These are phyloP conservation scores for Phytophthora hibernalis DNA, from an alignment of 352 stramenopile genomes.

Conservation along the genomic window DNA sequence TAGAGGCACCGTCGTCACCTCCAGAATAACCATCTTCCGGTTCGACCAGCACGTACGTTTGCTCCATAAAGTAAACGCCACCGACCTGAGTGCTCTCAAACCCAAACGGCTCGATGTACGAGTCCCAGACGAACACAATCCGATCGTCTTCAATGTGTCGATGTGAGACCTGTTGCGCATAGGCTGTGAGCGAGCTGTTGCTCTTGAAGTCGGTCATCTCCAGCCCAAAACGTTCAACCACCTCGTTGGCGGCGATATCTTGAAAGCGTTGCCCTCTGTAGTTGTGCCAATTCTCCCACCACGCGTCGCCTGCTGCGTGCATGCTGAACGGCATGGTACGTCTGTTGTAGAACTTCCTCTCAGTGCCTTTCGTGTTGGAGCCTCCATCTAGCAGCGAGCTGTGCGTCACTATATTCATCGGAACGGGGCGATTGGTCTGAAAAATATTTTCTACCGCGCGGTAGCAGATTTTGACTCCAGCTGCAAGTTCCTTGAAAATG, in stretches of 20 bases:
- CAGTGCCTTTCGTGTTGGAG: slow-evolving; percentile 28
- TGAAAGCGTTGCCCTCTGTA: slow-evolving; percentile 31
- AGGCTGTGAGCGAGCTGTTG: slow-evolving; percentile 53
- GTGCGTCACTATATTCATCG: slow-evolving; percentile 14
- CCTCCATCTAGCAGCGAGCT: slow-evolving; percentile 31
- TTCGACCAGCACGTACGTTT: slow-evolving; percentile 67
- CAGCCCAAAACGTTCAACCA: slow-evolving; percentile 59
- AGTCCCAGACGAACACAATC: slow-evolving; percentile 63
- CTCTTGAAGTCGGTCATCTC: slow-evolving; percentile 56
- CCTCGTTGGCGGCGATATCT: slow-evolving; percentile 48
- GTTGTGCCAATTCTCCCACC: slow-evolving; percentile 46
- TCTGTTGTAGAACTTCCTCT: slow-evolving; percentile 44
- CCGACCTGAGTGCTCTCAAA: slow-evolving; percentile 49
- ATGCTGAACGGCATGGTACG: slow-evolving; percentile 45
- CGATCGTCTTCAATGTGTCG: slow-evolving; percentile 59
- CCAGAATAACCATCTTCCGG: slow-evolving; percentile 21
- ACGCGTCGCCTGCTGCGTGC: slow-evolving; percentile 36
- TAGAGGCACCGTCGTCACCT: slow-evolving; percentile 23
- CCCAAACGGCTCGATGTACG: slow-evolving; percentile 58
- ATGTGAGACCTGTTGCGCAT: slow-evolving; percentile 56
- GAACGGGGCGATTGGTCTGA: slow-evolving; percentile 17
- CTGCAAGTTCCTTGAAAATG: slow-evolving; percentile 40
- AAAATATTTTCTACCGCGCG: slow-evolving; percentile 39
- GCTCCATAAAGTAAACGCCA: slow-evolving; percentile 56
- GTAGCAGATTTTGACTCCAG: slow-evolving; percentile 44